Base-by-base conservation (phyloP, 345 rosid genomes). In the Salix exigua region DNA sequence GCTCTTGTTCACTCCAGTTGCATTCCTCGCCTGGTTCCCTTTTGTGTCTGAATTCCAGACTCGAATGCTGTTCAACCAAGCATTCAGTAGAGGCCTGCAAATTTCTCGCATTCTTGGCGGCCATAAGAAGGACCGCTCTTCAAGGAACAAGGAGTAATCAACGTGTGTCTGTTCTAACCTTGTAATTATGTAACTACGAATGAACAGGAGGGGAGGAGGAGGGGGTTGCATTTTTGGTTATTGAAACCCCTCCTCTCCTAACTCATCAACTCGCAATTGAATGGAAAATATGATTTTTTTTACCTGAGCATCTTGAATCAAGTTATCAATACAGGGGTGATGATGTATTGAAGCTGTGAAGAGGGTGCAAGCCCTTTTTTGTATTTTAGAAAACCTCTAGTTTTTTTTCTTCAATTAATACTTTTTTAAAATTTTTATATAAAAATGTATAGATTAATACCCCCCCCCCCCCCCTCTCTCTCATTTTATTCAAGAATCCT, bases 51-150 rank as follows among this genome's bases (percentile, higher is more conserved):
- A 96, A 80, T 96, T 96, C 77, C 99, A 96, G 80, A 96, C 99
- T 13, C 98, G 99, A 40, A 96, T 96, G 99, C 89, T 96, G 33
- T 96, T 96, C 87, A 96, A 96, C 92, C 99, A 96, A 82, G 99
- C 98, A 18, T 96, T 96, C 84, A 96, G 99, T 79, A 88, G 99
- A 91, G 98, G 98, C 81, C 88, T 96, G 77, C 98, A 96, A 84
- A 96, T 96, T 83, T 96, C 98, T 10, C 98, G 99, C 76, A 90
- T 96, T 86, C 97, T 96, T 8, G 99, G 98, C 8, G 97, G 99
- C 9, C 98, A 91, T 12, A 84, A 89, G 76, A 96, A 92, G 81
- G 97, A 94, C 66, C 94, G 94, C 0, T 64, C 97, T 26, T 86
- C 98, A 21, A 86, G 94, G 19, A 89, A 82, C 90, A 91, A 90